Conservation (phyloP, 75 land plant genomes). For the Sequoia sempervirens region DNA sequence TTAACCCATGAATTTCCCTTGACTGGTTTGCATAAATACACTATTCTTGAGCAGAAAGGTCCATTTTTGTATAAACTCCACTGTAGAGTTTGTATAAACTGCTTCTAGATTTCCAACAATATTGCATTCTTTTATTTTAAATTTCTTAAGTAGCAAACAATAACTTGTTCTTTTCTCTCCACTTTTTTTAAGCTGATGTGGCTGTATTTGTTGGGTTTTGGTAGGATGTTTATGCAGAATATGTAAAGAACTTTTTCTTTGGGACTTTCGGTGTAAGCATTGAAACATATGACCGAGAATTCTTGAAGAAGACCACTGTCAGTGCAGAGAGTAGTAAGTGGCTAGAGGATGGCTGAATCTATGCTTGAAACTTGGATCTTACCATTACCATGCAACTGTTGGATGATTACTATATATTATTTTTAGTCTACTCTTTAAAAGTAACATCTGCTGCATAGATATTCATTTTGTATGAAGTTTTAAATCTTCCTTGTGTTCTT, state of each 20-base stretch:
- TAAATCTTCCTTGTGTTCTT: background rate
- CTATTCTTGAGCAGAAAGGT: background rate
- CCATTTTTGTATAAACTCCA: background rate
- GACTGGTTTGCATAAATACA: background rate
- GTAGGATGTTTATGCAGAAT: slow-evolving; percentile 82
- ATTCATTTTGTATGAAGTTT: background rate
- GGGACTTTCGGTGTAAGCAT: slow-evolving; percentile 48
- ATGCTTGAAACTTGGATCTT: background rate
- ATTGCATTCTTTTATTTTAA: slow-evolving; percentile 4
- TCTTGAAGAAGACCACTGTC: slow-evolving; percentile 53
- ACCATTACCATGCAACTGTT: background rate
- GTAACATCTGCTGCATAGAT: background rate
- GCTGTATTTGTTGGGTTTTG: background rate
- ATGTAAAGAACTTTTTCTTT: slow-evolving; percentile 63
- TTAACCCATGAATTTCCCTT: background rate
- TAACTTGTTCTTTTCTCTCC: background rate
- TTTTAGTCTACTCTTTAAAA: background rate
- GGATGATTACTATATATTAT: background rate
- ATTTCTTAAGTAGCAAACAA: background rate
- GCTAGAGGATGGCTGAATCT: background rate
- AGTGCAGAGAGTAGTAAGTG: slow-evolving; percentile 37
- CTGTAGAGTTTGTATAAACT: background rate
- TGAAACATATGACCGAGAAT: slow-evolving; percentile 68
- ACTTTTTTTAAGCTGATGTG: background rate
- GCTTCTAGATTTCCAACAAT: background rate